Evolutionary conservation across 1,284 basidiomycete genomes (phyloP).

Genomic region (Microbotryum violaceum): DNA sequence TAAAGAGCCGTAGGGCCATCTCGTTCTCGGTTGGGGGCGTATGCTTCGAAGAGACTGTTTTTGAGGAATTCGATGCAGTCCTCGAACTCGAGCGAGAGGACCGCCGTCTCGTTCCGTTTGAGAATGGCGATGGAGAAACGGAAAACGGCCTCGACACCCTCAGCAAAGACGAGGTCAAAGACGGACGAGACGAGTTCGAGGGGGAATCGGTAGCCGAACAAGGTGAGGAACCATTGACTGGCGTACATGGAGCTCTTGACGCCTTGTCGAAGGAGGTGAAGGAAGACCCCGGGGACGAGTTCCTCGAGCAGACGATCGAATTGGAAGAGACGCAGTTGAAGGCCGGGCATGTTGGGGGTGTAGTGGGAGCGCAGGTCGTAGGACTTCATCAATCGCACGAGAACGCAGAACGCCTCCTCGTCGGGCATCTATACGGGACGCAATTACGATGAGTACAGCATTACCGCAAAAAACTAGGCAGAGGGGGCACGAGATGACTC

Average conservation of each 20-base stretch:
- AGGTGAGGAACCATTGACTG: conserved; percentile 94
- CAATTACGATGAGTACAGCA: not conserved
- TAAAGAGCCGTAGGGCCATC: conserved; percentile 45
- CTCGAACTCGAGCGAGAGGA: conserved; percentile 78
- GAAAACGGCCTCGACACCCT: conserved; percentile 93
- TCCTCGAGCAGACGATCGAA: conserved; percentile 95
- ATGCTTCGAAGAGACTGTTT: conserved; percentile 69
- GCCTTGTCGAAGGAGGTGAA: conserved; percentile 86
- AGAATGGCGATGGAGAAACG: conserved; percentile 84
- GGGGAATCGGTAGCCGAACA: conserved; percentile 86
- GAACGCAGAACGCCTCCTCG: conserved; percentile 91
- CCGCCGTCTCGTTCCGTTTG: conserved; percentile 72
- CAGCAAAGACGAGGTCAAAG: conserved; percentile 89
- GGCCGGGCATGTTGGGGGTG: conserved; percentile 93
- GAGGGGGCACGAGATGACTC: conserved; percentile 35
- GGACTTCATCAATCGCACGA: conserved; percentile 95
- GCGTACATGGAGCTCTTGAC: conserved; percentile 86
- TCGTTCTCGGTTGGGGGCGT: conserved; percentile 47
- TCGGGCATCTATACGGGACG: conserved; percentile 73
- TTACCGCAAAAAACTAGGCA: not conserved
- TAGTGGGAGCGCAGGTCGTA: conserved; percentile 95
- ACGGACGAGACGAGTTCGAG: conserved; percentile 90
- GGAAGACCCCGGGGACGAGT: conserved; percentile 75
- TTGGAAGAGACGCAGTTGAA: conserved; percentile 80
- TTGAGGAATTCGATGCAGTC: conserved; percentile 76